Percentiles rank a stretch among this genome's conserved stretches.
These are phyloP conservation scores for Fusarium bactridioides DNA, from an alignment of 2,329 filamentous ascomycete species.

Conservation along the genomic window DNA sequence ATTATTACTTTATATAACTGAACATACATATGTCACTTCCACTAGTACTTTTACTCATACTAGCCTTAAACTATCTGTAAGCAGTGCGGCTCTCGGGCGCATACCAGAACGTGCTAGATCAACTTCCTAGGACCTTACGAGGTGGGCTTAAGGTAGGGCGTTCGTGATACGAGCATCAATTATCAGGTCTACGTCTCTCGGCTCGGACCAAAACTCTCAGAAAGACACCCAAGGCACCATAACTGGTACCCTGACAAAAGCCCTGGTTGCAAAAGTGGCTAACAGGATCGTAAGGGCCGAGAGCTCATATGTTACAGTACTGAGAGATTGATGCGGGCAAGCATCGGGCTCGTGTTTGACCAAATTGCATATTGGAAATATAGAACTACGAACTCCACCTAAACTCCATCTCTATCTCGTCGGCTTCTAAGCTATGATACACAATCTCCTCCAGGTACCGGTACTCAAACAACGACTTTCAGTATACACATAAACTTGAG, in stretches of 20 bases:
- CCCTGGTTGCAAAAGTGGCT: no score
- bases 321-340: rapidly evolving
- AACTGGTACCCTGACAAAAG: rapidly evolving
- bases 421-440: not conserved
- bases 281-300: no score
- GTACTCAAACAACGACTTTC: not conserved
- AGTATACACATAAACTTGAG: rapidly evolving
- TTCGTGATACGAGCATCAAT: no score
- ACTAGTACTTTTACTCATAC: not conserved
- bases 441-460: rapidly evolving
- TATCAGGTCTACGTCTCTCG: rapidly evolving
- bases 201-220: rapidly evolving
- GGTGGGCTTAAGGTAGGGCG: rapidly evolving
- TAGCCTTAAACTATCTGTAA: rapidly evolving
- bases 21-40: not conserved
- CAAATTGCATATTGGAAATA: not conserved
- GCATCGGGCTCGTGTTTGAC: not conserved
- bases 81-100: rapidly evolving
- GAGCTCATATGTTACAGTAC: rapidly evolving
- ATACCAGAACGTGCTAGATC: rapidly evolving
- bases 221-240: rapidly evolving
- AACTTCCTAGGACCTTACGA: not conserved
- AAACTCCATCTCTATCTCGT: no score
- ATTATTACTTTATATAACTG: not conserved
- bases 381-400: not conserved